Evolutionary conservation across 192 early-diverging fungal species (phyloP).

Genomic region (Entrophospora sp.): DNA sequence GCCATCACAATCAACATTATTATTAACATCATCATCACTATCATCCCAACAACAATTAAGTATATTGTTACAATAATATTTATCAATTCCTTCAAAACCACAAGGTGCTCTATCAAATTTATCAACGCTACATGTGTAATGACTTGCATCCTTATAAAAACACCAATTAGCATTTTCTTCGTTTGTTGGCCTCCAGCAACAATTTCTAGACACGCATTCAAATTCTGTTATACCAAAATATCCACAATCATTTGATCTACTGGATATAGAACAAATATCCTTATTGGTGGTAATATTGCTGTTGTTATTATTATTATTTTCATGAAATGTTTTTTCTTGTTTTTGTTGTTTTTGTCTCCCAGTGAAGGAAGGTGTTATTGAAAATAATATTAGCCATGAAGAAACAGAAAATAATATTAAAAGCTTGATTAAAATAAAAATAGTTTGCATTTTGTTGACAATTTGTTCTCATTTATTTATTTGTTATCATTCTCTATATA

Average conservation of each 20-base stretch:
- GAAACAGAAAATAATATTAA: too few relatives aligned
- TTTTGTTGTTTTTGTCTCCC: too few relatives aligned
- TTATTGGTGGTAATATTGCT: too few relatives aligned
- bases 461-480: too few relatives aligned
- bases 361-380: too few relatives aligned
- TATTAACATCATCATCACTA: not conserved
- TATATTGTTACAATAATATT: not conserved
- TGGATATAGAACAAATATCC: not conserved
- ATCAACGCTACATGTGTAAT: not conserved
- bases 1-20: too few relatives aligned
- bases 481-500: too few relatives aligned
- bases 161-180: not conserved
- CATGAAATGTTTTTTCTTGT: too few relatives aligned
- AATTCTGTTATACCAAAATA: constrained; percentile 5
- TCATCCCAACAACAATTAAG: constrained; percentile 9
- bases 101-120: not conserved
- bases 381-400: too few relatives aligned
- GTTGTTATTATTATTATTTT: too few relatives aligned
- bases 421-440: too few relatives aligned
- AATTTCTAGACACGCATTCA: not conserved
- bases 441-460: too few relatives aligned
- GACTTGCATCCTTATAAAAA: not conserved
- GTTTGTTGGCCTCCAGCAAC: not conserved
- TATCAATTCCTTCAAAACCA: not conserved
- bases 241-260: not conserved